Base-by-base conservation (phyloP, 768 basidiomycete genomes). In the Rhodocollybia butyracea region DNA sequence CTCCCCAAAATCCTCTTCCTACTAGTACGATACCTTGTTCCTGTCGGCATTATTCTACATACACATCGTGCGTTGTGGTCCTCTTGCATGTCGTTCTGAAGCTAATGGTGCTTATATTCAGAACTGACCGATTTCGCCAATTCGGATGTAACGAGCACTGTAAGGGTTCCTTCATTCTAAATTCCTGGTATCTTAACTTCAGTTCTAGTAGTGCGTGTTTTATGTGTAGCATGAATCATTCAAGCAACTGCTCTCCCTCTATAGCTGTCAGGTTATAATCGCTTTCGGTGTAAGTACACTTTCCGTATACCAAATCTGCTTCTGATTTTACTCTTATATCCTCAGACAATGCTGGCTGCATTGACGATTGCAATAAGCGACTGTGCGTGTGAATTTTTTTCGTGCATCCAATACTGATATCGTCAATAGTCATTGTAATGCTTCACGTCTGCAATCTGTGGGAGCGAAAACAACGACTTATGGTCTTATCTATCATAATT, bases 1-100 rank as follows among this genome's bases (percentile, higher is more conserved):
- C 29, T 61, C 7, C n/a, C 69, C 39, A 73, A 74, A 36, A 54
- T 65, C 19, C 43, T 73, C 17, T 73, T 73, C 58, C 41, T 73
- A 30, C 55, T 71, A 27, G 64, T 70, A 51, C 71, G 71, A 15
- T 74, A 73, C 47, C 4, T 39, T 31, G 30, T 34, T 10, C 36
- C 48, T 7, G 19, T 31, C 21, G 22, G 24, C 5, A 15, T 46
- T 7, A 46, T 46, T 26, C 10, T 46, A 6, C 22, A 30, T 30
- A 15, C 45, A 8, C 29, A 26, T 46, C 45, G 45, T 46, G 22
- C 10, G 45, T 43, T 8, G 10, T 10, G 8, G 8, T 19, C 19
- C 27, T 46, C 15, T 15, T 15, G 12, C 27, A 11, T 46, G 5
- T 26, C 12, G 8, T 8, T 36, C 34, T n/a, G 21, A 43, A 10